Evolutionary conservation across 1,139 yeast genomes (phyloP), one percentile per base, ranked within the genome.

Genomic region (Casaregolazyma lundiana): DNA sequence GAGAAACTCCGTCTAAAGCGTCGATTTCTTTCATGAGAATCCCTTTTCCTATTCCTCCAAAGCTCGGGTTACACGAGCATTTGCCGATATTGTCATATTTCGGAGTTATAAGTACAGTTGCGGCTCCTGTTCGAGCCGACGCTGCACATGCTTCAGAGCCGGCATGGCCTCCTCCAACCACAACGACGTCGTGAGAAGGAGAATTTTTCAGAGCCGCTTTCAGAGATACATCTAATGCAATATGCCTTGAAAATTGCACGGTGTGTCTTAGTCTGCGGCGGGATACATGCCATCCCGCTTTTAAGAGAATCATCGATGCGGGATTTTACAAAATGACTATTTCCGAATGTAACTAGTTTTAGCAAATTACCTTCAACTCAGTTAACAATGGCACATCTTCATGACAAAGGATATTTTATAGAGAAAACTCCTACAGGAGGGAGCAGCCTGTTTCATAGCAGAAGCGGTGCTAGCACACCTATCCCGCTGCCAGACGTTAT

Each of bases 1-100:
- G 81, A 5, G 95, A 81, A 0, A 92, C 85, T 3, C 99, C 99
- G 64, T 90, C 99, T 46, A 94, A 69, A 0, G 99, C 97, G 69
- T 94, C 99, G 6, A 94, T 88, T 65, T 94, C 99, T 55, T 89
- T 76, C 34, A 94, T 68, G 43, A 94, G 69, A 1, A 96, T 92
- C 16, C 98, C 99, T 60, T 94, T 94, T 1, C 98, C 99, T 44
- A 94, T 94, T 45, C 99, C 99, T 35, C 98, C 99, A 84, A 89
- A 87, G 41, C 89, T 89, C 3, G 99, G 99, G 62, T 94, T 94
- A 63, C 99, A 94, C 1, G 96, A 88, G 24, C 97, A 94, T 0
- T 95, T 85, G 0, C 99, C 99, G 8, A 94, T 81, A 59, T 88
- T 86, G 30, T 73, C 63, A 24, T 80, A 63, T 44, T 72, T 73